Evolutionary conservation across 352 stramenopile species (phyloP).

Genomic region (Phytophthora colocasiae): DNA sequence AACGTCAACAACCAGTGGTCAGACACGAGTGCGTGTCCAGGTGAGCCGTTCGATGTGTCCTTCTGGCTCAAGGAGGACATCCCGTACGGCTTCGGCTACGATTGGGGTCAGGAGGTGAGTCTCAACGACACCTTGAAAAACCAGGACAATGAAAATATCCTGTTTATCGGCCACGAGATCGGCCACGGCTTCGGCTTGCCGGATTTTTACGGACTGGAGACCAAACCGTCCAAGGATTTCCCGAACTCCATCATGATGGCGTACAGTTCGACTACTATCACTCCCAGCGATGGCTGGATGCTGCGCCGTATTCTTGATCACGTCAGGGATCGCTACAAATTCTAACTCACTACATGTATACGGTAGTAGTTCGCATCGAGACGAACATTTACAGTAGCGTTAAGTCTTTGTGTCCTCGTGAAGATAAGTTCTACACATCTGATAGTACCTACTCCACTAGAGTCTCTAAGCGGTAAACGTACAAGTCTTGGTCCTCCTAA

Average conservation of each 20-base stretch:
- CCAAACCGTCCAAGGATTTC: constrained; percentile 28
- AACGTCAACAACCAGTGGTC: constrained; percentile 29
- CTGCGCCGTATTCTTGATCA: constrained; percentile 41
- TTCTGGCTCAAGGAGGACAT: constrained; percentile 36
- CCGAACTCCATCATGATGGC: constrained; percentile 37
- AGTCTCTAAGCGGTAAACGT: too few relatives aligned
- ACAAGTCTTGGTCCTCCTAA: too few relatives aligned
- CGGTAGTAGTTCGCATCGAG: neutral
- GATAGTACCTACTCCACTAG: too few relatives aligned
- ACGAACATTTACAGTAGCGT: neutral
- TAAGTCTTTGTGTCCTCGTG: neutral
- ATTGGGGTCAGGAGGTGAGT: constrained; percentile 28
- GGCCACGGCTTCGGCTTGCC: constrained; percentile 29
- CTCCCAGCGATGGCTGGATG: constrained; percentile 41
- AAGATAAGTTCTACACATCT: too few relatives aligned
- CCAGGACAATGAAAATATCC: constrained; percentile 21
- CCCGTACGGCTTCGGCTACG: constrained; percentile 25
- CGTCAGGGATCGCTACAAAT: constrained; percentile 34
- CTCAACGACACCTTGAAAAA: constrained; percentile 27
- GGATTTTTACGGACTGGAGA: constrained; percentile 28
- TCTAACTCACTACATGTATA: constrained; percentile 5
- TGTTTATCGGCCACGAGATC: constrained; percentile 36
- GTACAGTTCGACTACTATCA: constrained; percentile 36
- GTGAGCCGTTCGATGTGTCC: constrained; percentile 34
- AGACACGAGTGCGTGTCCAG: constrained; percentile 24